Evolutionary conservation across 805 yeast species (phyloP), one percentile per base, ranked within the genome.

Genomic region (Pichia scutulata): DNA sequence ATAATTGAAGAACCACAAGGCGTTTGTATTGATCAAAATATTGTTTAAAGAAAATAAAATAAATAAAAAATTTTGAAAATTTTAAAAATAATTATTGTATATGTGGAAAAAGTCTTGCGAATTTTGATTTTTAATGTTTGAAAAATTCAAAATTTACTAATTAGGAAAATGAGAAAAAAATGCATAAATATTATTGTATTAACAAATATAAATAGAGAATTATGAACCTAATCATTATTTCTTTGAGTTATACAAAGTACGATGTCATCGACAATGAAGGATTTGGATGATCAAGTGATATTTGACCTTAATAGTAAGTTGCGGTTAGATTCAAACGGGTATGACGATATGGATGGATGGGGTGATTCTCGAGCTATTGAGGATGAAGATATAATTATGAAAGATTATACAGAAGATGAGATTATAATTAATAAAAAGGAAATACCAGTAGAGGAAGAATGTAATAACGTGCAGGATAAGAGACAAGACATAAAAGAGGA

Each of bases 1-100:
- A 66, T 77, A 55, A 14, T 48, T 37, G 40, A 5, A 3, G 21
- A 39, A 4, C 33, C 13, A 12, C n/a, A 13, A 13, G 12, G 14
- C n/a, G 33, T 28, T 28, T 28, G 9, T 28, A 28, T 28, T 3
- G 14, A 13, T 6, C 7, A 28, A 21, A 4, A 18, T 1, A 39
- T 3, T 23, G 10, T n/a, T 30, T 12, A 33, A 22, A 24, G 24
- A 44, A 23, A 19, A 21, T n/a, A n/a, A n/a, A n/a, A n/a, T n/a
- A n/a, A n/a, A n/a, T n/a, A n/a, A n/a, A n/a, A n/a, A n/a, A n/a
- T n/a, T n/a, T n/a, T n/a, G n/a, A n/a, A n/a, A n/a, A n/a, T n/a
- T n/a, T n/a, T n/a, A n/a, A n/a, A n/a, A n/a, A n/a, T n/a, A n/a
- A n/a, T n/a, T n/a, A n/a, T n/a, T n/a, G n/a, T n/a, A n/a, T n/a